phyloP scores from a whole-genome alignment of 2,329 filamentous ascomycete species.

The Elsinoe necatrix region DNA sequence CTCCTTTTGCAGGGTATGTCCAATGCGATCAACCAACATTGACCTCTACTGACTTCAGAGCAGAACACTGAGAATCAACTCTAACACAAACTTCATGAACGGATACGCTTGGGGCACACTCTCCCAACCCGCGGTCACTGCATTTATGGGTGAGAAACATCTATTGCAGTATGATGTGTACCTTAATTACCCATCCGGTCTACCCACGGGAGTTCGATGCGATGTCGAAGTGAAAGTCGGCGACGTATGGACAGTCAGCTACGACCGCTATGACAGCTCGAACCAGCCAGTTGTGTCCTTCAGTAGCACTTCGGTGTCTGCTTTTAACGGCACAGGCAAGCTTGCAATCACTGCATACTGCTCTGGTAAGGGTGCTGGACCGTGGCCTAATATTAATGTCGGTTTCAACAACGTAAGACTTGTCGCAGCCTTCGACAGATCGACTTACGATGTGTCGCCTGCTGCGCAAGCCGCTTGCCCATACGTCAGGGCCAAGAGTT shows the following conservation, averaged over 20 bases:
- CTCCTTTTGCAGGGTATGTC: slow-evolving; percentile 11
- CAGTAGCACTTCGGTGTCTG: slow-evolving; percentile 2
- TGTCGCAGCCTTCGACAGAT: slow-evolving; percentile 1
- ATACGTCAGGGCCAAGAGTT: slow-evolving; percentile 6
- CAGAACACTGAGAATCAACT: background rate
- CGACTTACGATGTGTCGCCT: background rate
- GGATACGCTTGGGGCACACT: slow-evolving; percentile 8
- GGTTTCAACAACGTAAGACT: slow-evolving; percentile 15
- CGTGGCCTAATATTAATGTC: slow-evolving; percentile 4
- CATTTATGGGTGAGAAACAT: slow-evolving; percentile 12
- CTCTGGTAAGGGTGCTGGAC: slow-evolving; percentile 5
- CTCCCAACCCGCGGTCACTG: slow-evolving; percentile 5
- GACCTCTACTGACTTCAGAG: background rate
- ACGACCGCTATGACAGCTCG: slow-evolving; percentile 11
- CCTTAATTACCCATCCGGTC: slow-evolving; percentile 11
- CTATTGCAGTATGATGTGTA: slow-evolving; percentile 6
- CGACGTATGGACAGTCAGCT: slow-evolving; percentile 11
- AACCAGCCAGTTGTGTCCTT: slow-evolving; percentile 7
- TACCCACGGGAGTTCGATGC: slow-evolving; percentile 8
- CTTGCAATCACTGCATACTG: slow-evolving; percentile 12
- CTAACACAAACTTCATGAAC: slow-evolving; percentile 13
- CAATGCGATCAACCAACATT: too few relatives aligned
- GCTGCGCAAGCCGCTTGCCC: background rate
- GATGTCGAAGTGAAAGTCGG: slow-evolving; percentile 13
- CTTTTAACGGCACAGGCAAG: slow-evolving; percentile 14